A percentile compares a stretch with the other conserved stretches of the same genome.
phyloP scores from a whole-genome alignment of 768 basidiomycete genomes.

The Amylocystis lapponica region DNA sequence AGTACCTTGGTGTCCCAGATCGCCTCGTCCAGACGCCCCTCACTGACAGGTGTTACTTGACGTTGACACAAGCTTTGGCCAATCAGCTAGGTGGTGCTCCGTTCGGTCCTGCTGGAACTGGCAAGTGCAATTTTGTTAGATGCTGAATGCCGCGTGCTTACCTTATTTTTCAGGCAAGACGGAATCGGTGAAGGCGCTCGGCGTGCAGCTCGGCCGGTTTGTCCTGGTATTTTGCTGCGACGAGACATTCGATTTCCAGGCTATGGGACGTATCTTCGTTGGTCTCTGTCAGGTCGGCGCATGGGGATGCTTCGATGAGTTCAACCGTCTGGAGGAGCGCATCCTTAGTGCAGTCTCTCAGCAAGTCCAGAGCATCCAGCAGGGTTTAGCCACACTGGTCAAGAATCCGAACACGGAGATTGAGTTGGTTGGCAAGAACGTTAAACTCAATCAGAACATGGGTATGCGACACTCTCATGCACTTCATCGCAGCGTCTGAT shows the following conservation, averaged over 20 bases:
- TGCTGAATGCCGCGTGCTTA: neutral
- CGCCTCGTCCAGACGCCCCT: conserved; percentile 96
- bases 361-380: conserved; percentile 97
- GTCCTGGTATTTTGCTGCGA: conserved; percentile 99
- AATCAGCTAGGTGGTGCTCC: conserved; percentile 95
- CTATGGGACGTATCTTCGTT: conserved; percentile 99
- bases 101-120: conserved; percentile 97
- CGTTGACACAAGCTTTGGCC: conserved; percentile 91
- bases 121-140: conserved; percentile 32
- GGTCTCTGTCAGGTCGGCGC: conserved; percentile 98
- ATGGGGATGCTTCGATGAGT: conserved; percentile 98
- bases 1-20: conserved; percentile 96
- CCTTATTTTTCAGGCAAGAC: conserved; percentile 69
- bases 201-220: conserved; percentile 94
- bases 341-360: conserved; percentile 98
- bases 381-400: conserved; percentile 78
- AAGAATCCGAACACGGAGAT: conserved; percentile 88
- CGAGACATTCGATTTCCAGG: conserved; percentile 99
- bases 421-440: conserved; percentile 89
- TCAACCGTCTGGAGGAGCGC: conserved; percentile 96
- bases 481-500: too few species aligned
- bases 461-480: conserved; percentile 39
- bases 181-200: conserved; percentile 97
- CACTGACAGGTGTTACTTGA: conserved; percentile 95
- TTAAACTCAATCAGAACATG: conserved; percentile 92